Percentiles rank a stretch among this genome's conserved stretches.
Evolutionary conservation across 345 rosid species (phyloP).

Genomic region (Eucalyptus sideroxylon): DNA sequence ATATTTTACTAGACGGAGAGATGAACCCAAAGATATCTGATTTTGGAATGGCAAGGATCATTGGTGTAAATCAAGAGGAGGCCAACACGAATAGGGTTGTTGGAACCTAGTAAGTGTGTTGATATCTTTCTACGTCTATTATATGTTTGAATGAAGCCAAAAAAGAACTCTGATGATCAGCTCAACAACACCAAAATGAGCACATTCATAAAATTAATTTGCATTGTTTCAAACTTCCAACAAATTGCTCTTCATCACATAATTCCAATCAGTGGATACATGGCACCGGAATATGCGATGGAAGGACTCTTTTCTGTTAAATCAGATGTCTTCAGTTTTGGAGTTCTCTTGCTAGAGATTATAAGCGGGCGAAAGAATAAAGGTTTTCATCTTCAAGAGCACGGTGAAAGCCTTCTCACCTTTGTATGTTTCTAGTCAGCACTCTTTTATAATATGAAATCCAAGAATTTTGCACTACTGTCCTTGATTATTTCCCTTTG

Average conservation of each 20-base stretch:
- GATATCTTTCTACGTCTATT: background rate
- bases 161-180: background rate
- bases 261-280: conserved; percentile 5
- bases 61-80: background rate
- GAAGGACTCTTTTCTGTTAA: conserved; percentile 21
- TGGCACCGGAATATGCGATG: conserved; percentile 26
- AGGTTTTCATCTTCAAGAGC: background rate
- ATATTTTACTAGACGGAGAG: background rate
- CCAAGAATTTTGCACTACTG: background rate
- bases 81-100: background rate
- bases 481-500: background rate
- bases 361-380: background rate
- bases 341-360: background rate
- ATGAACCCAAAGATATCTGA: conserved; percentile 16
- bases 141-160: background rate
- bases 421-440: conserved; percentile 1
- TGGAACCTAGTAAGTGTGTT: background rate
- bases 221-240: background rate
- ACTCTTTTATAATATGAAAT: background rate
- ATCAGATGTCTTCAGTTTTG: conserved; percentile 2
- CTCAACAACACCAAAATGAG: background rate
- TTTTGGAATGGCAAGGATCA: background rate
- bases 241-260: background rate
- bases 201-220: background rate
- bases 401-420: conserved; percentile 2